Evolutionary conservation across 2,329 filamentous ascomycete species (phyloP).

Genomic region (Alternaria brassicicola): DNA sequence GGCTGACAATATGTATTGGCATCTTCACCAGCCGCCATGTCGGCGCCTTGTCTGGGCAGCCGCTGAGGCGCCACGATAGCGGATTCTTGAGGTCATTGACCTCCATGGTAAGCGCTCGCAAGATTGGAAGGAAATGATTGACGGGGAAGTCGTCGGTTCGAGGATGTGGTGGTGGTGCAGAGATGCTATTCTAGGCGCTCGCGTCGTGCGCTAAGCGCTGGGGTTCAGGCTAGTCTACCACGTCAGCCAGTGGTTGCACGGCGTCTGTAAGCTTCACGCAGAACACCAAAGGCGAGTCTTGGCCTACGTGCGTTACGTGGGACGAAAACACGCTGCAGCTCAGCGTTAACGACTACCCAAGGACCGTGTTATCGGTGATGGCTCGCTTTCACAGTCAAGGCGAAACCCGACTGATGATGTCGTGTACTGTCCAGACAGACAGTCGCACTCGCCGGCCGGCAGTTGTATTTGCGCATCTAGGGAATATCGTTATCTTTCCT

Average conservation of each 20-base stretch:
- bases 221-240: constrained; percentile 26
- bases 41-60: constrained; percentile 40
- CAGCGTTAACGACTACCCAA: constrained; percentile 9
- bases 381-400: neutral
- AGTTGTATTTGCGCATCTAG: neutral
- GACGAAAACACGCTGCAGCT: constrained; percentile 22
- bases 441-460: neutral
- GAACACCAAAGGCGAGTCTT: constrained; percentile 37
- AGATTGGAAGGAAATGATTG: constrained; percentile 24
- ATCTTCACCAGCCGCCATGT: constrained; percentile 38
- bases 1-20: constrained; percentile 46
- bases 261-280: constrained; percentile 29
- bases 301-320: constrained; percentile 38
- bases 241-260: constrained; percentile 29
- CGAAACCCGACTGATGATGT: neutral
- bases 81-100: constrained; percentile 34
- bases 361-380: neutral
- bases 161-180: constrained; percentile 40
- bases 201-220: constrained; percentile 41
- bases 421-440: neutral
- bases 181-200: constrained; percentile 41
- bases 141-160: constrained; percentile 30
- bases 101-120: constrained; percentile 45
- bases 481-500: neutral
- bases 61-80: constrained; percentile 45